Conservation (phyloP, 1,139 yeast genomes). For the Blastobotrys elegans region DNA sequence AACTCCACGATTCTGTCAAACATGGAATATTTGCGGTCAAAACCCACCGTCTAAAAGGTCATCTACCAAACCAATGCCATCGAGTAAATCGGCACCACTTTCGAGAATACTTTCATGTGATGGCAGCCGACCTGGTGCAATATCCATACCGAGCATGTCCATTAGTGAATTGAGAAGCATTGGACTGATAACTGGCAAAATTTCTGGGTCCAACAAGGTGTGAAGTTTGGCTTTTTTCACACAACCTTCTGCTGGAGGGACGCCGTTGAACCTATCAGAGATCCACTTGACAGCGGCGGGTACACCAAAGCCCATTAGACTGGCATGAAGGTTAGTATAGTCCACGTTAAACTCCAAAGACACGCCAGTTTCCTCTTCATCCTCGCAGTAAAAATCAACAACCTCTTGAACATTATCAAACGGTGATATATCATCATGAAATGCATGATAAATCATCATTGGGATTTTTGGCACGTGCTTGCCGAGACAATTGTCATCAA, state of each 20-base stretch:
- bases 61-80: too few species aligned
- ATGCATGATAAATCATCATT: conserved; percentile 4
- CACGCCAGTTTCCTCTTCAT: conserved; percentile 18
- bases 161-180: neutral
- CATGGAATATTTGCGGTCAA: too few species aligned
- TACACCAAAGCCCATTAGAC: neutral
- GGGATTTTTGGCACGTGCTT: conserved; percentile 20
- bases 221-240: neutral
- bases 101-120: too few species aligned
- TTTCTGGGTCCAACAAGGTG: neutral
- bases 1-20: too few species aligned
- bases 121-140: neutral
- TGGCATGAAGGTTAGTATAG: conserved; percentile 15
- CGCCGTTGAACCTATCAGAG: neutral
- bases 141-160: neutral
- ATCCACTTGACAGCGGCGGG: neutral
- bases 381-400: conserved; percentile 25
- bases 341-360: conserved; percentile 22
- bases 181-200: neutral
- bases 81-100: too few species aligned
- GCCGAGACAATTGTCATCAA: conserved; percentile 22
- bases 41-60: too few species aligned
- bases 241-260: neutral
- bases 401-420: conserved; percentile 5
- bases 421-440: conserved; percentile 3